Evolutionary conservation across 2,329 filamentous ascomycete genomes (phyloP), one percentile per base, ranked within the genome.

Genomic region (Chaetomiaceae sp.): DNA sequence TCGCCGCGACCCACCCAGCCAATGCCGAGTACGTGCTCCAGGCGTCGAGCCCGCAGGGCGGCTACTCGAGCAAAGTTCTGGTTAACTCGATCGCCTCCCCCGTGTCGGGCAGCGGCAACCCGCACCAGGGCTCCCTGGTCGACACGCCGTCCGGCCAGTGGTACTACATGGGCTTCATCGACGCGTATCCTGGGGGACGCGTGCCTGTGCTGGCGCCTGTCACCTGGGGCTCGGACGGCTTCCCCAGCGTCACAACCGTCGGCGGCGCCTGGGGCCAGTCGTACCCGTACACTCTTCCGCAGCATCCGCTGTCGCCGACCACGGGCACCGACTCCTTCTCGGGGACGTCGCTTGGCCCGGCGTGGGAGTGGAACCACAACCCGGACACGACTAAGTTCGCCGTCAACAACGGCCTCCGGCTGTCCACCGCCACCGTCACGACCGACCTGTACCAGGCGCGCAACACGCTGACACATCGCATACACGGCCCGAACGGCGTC

Each of bases 321-420:
- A 64, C 66, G 0, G 70, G 75, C 14, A 71, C 68, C 0, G 76
- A 82, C 52, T 62, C 52, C 0, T 82, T 82, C 55, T 43, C 55
- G 0, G 74, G 72, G 0, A 58, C 64, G 0, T 55, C 63, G 0
- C 66, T 82, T 1, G 62, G 66, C 6, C 67, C 69, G 0, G 65
- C 72, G 2, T 83, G 76, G 75, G 79, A 83, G 61, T 83, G 79
- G 78, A 83, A 83, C 58, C 79, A 82, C 57, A 81, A 82, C 60
- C 79, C 79, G 0, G 76, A 82, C 51, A 68, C 64, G 1, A 66
- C 62, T 7, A 73, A 70, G 6, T 9, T 25, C 5, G 25, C 6
- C 25, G 25, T 6, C 6, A 19, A 73, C 78, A 2, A 73, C 30
- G 30, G 30, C 30, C 7, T 33, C 7, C 7, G 7, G 7, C 3